These are phyloP conservation scores for Abrus pulchellus DNA, from an alignment of 306 rosid species.

Conservation along the genomic window DNA sequence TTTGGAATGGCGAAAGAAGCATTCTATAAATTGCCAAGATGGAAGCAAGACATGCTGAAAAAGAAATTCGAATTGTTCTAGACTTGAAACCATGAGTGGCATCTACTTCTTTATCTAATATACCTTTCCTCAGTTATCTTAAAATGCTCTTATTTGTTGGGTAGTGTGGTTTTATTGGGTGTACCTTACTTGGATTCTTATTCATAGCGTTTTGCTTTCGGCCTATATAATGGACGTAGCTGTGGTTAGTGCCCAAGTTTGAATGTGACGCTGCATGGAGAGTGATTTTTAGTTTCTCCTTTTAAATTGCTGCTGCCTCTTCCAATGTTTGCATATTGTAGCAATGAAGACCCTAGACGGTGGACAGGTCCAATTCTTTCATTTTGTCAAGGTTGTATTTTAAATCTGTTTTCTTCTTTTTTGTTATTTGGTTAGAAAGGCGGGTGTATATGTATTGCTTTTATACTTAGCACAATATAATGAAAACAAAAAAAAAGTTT, in stretches of 20 bases:
- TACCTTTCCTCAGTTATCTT: conserved; percentile 56
- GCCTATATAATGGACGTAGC: conserved; percentile 52
- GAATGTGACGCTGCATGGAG: conserved; percentile 71
- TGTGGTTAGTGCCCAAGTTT: conserved; percentile 58
- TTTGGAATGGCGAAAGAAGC: conserved; percentile 76
- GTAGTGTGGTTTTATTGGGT: conserved; percentile 58
- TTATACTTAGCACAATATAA: conserved; percentile 51
- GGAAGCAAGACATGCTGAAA: conserved; percentile 95
- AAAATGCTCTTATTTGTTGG: conserved; percentile 48
- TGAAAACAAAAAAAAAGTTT: conserved; percentile 46
- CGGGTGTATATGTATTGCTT: conserved; percentile 66
- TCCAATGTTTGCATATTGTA: conserved; percentile 59
- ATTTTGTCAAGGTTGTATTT: conserved; percentile 57
- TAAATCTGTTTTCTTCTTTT: background rate
- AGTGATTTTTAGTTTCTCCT: conserved; percentile 60
- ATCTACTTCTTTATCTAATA: conserved; percentile 43
- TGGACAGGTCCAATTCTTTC: conserved; percentile 66
- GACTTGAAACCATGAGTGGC: conserved; percentile 44
- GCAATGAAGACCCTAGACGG: conserved; percentile 52
- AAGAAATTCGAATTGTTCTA: conserved; percentile 86
- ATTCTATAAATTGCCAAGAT: conserved; percentile 83
- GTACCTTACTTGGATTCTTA: conserved; percentile 53
- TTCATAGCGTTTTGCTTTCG: conserved; percentile 52
- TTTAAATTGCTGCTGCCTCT: conserved; percentile 55
- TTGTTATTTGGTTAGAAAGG: conserved; percentile 48